Base-by-base conservation (phyloP, 2,329 filamentous ascomycete species). In the Colletotrichum costaricense region DNA sequence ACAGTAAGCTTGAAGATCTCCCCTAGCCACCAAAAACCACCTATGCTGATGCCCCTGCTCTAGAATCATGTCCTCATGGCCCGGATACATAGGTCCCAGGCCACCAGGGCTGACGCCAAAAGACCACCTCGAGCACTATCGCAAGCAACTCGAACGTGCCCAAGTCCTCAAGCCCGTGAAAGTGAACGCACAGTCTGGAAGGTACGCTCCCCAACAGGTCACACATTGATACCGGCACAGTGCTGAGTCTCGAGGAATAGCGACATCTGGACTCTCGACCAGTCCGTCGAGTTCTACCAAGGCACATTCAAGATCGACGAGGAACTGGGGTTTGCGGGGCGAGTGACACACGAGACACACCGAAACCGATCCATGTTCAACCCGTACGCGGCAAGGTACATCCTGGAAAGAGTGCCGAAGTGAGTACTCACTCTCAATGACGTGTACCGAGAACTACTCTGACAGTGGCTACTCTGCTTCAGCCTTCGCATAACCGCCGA, bases 241-340 rank as follows among this genome's bases (percentile, higher is more conserved):
- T 14, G 8, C 33, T 42, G 16, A 59, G 2, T 5, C 19, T 22
- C 7, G 12, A n/a, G 11, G 12, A 2, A 28, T 24, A 82, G 81
- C 16, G 81, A 82, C 42, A 69, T 76, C 26, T 82, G 79, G 78
- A 76, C 76, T 5, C 60, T 77, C 2, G 80, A 82, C 19, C 77
- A 82, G 19, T 79, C 80, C 1, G 78, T 82, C 5, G 75, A 79
- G 38, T 82, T 82, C 56, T 83, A 80, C 71, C 54, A 77, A n/a
- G 75, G 75, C 4, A 80, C 80, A 1, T 75, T 82, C 3, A 60
- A 76, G 14, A 74, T 82, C 9, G 79, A 82, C 19, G 75, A 76
- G 3, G 80, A 81, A 62, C 63, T 81, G 5, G 81, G 80, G 0
- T 74, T 82, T 1, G 38, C 75, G 2, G 81, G 80, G 4, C 76